phyloP scores from a whole-genome alignment of 768 basidiomycete genomes.

The Suillus variegatus region DNA sequence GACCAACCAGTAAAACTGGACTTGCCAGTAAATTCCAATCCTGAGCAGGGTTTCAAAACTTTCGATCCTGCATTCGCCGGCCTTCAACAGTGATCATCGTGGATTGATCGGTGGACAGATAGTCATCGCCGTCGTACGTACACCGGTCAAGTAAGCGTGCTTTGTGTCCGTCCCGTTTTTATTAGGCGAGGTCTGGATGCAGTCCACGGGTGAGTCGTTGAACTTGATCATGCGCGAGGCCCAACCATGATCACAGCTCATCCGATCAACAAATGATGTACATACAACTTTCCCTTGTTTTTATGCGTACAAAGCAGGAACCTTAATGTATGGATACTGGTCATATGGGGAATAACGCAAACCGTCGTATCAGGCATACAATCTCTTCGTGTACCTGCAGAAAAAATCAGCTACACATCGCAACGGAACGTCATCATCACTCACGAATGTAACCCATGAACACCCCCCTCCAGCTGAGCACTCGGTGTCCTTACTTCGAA shows the following conservation, averaged over 20 bases:
- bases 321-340: neutral
- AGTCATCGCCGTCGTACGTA: neutral
- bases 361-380: conserved; percentile 41
- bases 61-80: neutral
- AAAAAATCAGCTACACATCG: conserved; percentile 6
- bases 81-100: neutral
- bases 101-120: neutral
- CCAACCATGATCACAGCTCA: neutral
- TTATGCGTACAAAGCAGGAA: neutral
- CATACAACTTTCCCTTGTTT: conserved; percentile 3
- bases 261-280: neutral
- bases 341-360: neutral
- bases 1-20: neutral
- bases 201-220: neutral
- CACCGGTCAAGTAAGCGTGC: neutral
- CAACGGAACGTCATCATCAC: conserved; percentile 33
- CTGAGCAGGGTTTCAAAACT: neutral
- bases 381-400: conserved; percentile 56
- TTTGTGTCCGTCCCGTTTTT: neutral
- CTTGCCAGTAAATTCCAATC: neutral
- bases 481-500: conserved; percentile 95
- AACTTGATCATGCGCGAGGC: neutral
- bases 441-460: conserved; percentile 94
- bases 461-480: conserved; percentile 94
- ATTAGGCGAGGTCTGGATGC: neutral